Percentiles rank a stretch among this genome's conserved stretches.
These are phyloP conservation scores for Candida smagusa DNA, from an alignment of 1,139 yeast species.

Conservation along the genomic window DNA sequence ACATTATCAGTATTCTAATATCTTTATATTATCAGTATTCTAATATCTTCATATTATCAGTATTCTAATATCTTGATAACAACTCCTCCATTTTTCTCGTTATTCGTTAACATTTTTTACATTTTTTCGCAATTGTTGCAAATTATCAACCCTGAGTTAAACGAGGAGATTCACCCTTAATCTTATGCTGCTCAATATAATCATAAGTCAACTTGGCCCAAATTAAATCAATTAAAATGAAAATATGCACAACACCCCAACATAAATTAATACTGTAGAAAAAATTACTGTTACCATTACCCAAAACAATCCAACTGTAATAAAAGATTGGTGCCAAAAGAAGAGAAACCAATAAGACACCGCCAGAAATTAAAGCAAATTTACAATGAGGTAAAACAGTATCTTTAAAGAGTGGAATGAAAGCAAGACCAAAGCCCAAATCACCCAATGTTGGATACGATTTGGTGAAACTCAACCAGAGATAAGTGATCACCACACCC, in stretches of 20 bases:
- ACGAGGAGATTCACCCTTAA: slow-evolving; percentile 25
- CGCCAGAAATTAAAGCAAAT: slow-evolving; percentile 30
- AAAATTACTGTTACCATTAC: slow-evolving; percentile 94
- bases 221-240: slow-evolving; percentile 69
- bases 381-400: slow-evolving; percentile 36
- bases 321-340: slow-evolving; percentile 82
- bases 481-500: slow-evolving; percentile 58
- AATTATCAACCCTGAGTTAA: slow-evolving; percentile 30
- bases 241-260: slow-evolving; percentile 68
- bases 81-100: too few species aligned
- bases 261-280: slow-evolving; percentile 90
- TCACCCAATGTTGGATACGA: slow-evolving; percentile 91
- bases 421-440: slow-evolving; percentile 62
- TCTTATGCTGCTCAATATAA: slow-evolving; percentile 49
- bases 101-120: too few species aligned
- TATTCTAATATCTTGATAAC: too few species aligned
- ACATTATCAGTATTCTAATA: too few species aligned
- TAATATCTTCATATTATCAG: too few species aligned
- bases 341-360: slow-evolving; percentile 37
- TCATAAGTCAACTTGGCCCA: slow-evolving; percentile 81
- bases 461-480: slow-evolving; percentile 72
- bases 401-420: slow-evolving; percentile 55
- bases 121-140: neutral
- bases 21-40: too few species aligned
- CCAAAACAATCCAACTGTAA: slow-evolving; percentile 90